These are phyloP conservation scores for Stevia rebaudiana DNA, from an alignment of 140 eudicot genomes.

Conservation along the genomic window DNA sequence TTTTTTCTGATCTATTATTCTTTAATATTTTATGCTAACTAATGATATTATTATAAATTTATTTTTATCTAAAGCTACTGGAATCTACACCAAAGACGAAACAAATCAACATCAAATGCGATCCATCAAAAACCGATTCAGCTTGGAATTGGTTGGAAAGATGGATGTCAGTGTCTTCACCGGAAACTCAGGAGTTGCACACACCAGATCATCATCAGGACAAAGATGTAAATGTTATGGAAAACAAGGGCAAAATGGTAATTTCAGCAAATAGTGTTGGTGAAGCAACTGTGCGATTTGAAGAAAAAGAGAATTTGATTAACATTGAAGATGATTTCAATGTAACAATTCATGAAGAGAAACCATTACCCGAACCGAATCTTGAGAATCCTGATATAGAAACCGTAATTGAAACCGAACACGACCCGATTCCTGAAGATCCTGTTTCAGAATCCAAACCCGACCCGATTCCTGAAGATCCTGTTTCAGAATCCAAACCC, in stretches of 20 bases:
- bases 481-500: conserved; percentile 29
- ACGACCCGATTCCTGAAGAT: too few species aligned
- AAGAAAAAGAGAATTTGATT: conserved; percentile 30
- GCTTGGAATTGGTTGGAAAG: conserved; percentile 97
- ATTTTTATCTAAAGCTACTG: conserved; percentile 41
- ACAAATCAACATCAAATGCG: conserved; percentile 63
- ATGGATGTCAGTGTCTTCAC: conserved; percentile 75
- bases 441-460: conserved; percentile 16
- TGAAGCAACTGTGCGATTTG: conserved; percentile 31
- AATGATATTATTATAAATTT: not conserved
- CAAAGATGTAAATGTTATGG: conserved; percentile 17
- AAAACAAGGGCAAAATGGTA: conserved; percentile 23
- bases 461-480: conserved; percentile 22
- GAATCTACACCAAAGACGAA: conserved; percentile 65
- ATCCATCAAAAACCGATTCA: conserved; percentile 59
- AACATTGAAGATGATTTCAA: conserved; percentile 18
- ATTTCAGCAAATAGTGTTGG: conserved; percentile 7
- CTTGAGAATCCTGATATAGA: conserved; percentile 3
- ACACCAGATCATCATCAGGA: conserved; percentile 32
- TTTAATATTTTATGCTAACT: not conserved
- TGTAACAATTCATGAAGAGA: conserved; percentile 16
- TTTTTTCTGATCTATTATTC: not conserved
- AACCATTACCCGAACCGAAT: conserved; percentile 20
- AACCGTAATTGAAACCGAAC: too few species aligned
- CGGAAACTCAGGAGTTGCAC: conserved; percentile 25